Base-by-base conservation (phyloP, 2,329 filamentous ascomycete species). In the Fonsecaea erecta region DNA sequence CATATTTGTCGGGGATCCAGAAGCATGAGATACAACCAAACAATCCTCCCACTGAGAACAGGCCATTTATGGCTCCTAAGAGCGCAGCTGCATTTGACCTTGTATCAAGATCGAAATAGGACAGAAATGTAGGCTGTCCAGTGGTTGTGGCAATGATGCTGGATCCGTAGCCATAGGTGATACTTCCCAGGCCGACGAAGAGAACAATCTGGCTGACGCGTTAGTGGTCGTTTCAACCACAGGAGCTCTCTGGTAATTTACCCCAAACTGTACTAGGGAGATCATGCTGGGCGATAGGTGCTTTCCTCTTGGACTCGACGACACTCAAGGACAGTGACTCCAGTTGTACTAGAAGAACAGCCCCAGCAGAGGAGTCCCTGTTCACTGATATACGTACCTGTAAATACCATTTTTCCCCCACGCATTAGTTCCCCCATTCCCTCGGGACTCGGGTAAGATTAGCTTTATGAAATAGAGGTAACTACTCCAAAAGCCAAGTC, bases 31-130 rank as follows among this genome's bases (percentile, higher is more conserved):
- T 73, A 26, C 78, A 79, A 14, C 62, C 62, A 16, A 65, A 30
- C 21, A 55, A 14, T 21, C 62, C 62, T 21, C 62, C 62, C 37
- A 52, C 52, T 3, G 28, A 28, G 59, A 53, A 65, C 7, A 61
- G 18, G 3, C 62, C 62, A 32, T 61, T 65, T 30, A 61, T 65
- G 11, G 57, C 26, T 18, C 62, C 56, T 30, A 83, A 82, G 6
- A 77, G 77, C 3, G 78, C 74, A 0, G 81, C 81, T 0, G 30
- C n/a, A 18, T 59, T 48, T 24, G 43, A 54, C 8, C 62, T 26
- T 12, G 46, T 60, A 24, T 60, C 57, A 14, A 84, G 76, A 37
- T 80, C 67, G 69, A 84, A 84, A 73, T 79, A 84, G 16, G 43
- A 18, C 1, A 60, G 8, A 24, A 59, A 65, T 5, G 62, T 55